phyloP scores from a whole-genome alignment of 345 rosid species.

The Kandelia obovata region DNA sequence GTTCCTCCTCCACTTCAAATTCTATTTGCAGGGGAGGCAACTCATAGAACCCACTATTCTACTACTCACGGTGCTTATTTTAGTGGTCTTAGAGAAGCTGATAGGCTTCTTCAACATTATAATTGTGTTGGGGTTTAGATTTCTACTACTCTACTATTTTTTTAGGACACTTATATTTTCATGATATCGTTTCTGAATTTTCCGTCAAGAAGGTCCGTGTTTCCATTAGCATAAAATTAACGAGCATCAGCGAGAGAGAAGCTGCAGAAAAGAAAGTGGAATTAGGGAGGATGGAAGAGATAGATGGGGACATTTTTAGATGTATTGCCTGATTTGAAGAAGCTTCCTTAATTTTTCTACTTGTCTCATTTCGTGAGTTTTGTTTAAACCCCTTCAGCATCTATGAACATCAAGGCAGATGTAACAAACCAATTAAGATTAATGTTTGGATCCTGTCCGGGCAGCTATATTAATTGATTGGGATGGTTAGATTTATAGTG shows the following conservation, averaged over 20 bases:
- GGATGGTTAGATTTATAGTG: no score
- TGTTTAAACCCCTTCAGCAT: background rate
- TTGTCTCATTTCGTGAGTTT: conserved; percentile 23
- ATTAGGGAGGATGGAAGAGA: conserved; percentile 26
- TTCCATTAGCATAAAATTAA: conserved; percentile 20
- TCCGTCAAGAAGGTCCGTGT: conserved; percentile 22
- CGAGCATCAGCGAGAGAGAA: conserved; percentile 9
- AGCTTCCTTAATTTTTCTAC: conserved; percentile 35
- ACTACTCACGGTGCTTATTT: conserved; percentile 97
- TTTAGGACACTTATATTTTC: conserved; percentile 10
- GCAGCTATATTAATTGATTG: no score
- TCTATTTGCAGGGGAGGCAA: conserved; percentile 97
- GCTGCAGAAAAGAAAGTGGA: background rate
- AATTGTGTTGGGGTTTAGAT: conserved; percentile 45
- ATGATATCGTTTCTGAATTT: conserved; percentile 14
- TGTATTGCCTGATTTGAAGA: conserved; percentile 50
- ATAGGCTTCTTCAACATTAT: conserved; percentile 89
- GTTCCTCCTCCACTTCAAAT: conserved; percentile 49
- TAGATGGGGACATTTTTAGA: conserved; percentile 40
- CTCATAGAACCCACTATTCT: conserved; percentile 92
- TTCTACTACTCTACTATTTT: conserved; percentile 16
- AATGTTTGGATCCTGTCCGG: conserved; percentile 14
- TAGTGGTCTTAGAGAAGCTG: conserved; percentile 95
- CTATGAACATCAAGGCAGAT: conserved; percentile 24
- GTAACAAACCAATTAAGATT: conserved; percentile 20